These are phyloP conservation scores for Talaromyces sp. DNA, from an alignment of 2,329 filamentous ascomycete species.

Conservation along the genomic window DNA sequence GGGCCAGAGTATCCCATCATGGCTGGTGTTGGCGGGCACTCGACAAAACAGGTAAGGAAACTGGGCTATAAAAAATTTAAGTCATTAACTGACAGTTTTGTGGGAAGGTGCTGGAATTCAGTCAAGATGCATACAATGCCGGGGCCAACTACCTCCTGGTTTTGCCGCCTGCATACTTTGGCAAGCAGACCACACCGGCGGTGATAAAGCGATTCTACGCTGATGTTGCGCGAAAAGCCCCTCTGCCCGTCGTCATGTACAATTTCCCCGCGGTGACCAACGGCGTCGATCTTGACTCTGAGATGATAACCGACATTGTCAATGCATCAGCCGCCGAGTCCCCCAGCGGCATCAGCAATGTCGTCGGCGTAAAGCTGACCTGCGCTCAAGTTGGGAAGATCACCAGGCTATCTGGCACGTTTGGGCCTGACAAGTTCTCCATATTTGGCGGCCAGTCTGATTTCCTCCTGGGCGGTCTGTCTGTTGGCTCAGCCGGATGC, in stretches of 20 bases:
- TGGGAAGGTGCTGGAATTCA: conserved; percentile 43
- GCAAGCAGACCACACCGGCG: conserved; percentile 53
- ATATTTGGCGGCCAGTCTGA: conserved; percentile 69
- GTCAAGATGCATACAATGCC: conserved; percentile 53
- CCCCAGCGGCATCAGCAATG: conserved; percentile 35
- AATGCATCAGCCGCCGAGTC: conserved; percentile 29
- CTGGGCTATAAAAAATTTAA: too few species aligned
- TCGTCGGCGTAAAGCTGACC: conserved; percentile 62
- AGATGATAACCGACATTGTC: conserved; percentile 52
- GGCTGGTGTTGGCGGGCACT: conserved; percentile 60
- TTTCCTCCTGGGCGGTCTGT: conserved; percentile 56
- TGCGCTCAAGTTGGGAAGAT: conserved; percentile 60
- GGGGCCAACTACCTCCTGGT: conserved; percentile 59
- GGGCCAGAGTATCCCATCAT: conserved; percentile 54
- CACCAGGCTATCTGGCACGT: conserved; percentile 48
- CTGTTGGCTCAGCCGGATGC: conserved; percentile 49
- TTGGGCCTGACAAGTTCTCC: conserved; percentile 55
- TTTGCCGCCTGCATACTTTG: conserved; percentile 61
- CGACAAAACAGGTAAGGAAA: conserved; percentile 51
- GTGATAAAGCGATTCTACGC: conserved; percentile 57
- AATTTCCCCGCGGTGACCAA: conserved; percentile 67
- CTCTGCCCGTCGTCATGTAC: conserved; percentile 59
- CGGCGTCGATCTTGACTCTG: conserved; percentile 63
- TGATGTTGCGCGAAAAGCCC: conserved; percentile 49
- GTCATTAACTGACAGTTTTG: background rate